Evolutionary conservation across 352 stramenopile species (phyloP), one percentile per base, ranked within the genome.

Genomic region (Globisporangium recalcitrans): DNA sequence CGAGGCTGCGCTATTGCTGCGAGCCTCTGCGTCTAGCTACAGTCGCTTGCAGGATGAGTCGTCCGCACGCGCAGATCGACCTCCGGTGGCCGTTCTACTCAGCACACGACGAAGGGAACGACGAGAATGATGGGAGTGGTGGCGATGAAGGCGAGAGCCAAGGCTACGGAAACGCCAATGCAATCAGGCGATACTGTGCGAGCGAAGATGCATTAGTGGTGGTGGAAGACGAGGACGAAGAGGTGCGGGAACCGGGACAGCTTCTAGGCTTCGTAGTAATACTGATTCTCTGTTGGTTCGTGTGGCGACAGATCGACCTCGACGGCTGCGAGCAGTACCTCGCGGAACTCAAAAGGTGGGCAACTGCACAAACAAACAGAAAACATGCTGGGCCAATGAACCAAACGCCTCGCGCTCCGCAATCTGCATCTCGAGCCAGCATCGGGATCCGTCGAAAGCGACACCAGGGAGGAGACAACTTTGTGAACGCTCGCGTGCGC

Each of bases 241-340:
- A 77, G n/a, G 64, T 71, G 22, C 2, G 16, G 10, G 13, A n/a
- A 8, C 11, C 13, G n/a, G n/a, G n/a, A n/a, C n/a, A n/a, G n/a
- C n/a, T n/a, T n/a, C n/a, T n/a, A n/a, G n/a, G 4, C 14, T 40
- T 19, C 7, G 14, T n/a, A 8, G 19, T 8, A 4, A n/a, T n/a
- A 42, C 13, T 42, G 36, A 42, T 42, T 8, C 4, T 42, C 36
- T n/a, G 13, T 8, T 24, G n/a, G 40, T 3, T 19, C 34, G 4
- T 34, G 24, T 34, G 24, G 26, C 24, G 27, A 21, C 48, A 89
- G 80, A 72, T 89, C 40, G 72, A 89, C 40, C 69, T 89, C 27
- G 80, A 89, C 36, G 71, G 70, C 48, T 87, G 87, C 29, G 80
- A 89, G 55, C 71, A 75, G 16, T 89, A 87, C 53, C 68, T 84